Evolutionary conservation across 2,329 filamentous ascomycete genomes (phyloP), one percentile per base, ranked within the genome.

Genomic region (Massarina eburnea): DNA sequence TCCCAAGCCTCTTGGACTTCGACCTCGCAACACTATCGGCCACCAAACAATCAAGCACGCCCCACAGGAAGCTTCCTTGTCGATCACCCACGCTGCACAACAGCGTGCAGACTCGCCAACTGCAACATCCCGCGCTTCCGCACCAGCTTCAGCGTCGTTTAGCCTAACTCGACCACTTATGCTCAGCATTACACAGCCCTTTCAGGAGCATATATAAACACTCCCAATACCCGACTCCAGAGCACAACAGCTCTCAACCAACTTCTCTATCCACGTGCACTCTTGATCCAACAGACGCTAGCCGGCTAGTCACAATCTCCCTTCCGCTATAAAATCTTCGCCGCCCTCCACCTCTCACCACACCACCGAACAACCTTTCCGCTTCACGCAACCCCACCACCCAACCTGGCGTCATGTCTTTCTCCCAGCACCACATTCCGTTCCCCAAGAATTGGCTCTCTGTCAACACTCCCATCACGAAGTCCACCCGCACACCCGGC

Each of bases 401-500:
- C 37, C 55, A 66, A 33, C 46, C 58, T 57, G 58, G 53, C 59
- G 58, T 59, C 58, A 69, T 68, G 64, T 62, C 64, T 62, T 58
- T 59, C 55, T 57, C 59, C 43, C 56, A 53, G 41, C 52, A 58
- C 64, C 64, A 69, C 64, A 69, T 69, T 48, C 64, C 66, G 42
- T 68, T 69, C 59, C 66, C 66, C 21, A 52, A 48, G 39, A 57
- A 47, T 58, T 69, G 66, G 54, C 62, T 69, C 56, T 55, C 64
- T 42, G 59, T 69, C 59, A 69, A 69, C 58, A 59, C 61, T 45
- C 61, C 59, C 44, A n/a, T 53, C 54, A 61, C 65, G 45, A 55
- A 60, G 48, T 32, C 52, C 12, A 24, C 35, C 32, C 18, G 35
- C 30, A 32, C 19, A 29, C 20, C 21, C 27, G 21, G 45, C 35